Conservation (phyloP, 192 early-diverging fungal species). For the Umbelopsis sp. region DNA sequence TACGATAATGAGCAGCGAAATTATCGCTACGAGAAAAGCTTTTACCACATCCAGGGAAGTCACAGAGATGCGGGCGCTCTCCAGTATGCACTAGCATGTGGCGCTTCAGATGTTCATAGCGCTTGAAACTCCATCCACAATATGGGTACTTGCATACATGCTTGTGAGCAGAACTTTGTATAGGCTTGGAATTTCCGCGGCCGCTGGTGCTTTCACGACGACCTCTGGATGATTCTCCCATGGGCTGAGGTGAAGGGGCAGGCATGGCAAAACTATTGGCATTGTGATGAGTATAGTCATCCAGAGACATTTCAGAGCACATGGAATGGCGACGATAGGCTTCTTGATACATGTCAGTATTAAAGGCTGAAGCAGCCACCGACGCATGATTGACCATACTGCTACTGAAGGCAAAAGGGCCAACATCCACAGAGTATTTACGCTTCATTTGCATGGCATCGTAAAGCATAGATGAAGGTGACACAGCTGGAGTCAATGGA, state of each 20-base stretch:
- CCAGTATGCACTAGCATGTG: constrained; percentile 81
- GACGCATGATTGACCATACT: constrained; percentile 25
- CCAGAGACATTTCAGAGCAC: constrained; percentile 33
- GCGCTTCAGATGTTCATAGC: constrained; percentile 80
- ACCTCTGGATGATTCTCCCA: constrained; percentile 12
- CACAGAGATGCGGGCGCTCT: constrained; percentile 71
- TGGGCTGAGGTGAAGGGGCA: constrained; percentile 13
- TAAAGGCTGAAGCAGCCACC: constrained; percentile 17
- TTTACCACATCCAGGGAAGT: constrained; percentile 75
- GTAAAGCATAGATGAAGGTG: constrained; percentile 33
- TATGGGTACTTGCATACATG: constrained; percentile 50
- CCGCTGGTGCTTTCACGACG: constrained; percentile 28
- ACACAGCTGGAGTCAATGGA: constrained; percentile 40
- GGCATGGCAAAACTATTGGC: constrained; percentile 15
- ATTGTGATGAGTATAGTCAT: constrained; percentile 21
- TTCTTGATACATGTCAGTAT: constrained; percentile 19
- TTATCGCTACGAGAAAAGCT: constrained; percentile 79
- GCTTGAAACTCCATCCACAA: constrained; percentile 69
- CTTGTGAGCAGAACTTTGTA: constrained; percentile 42
- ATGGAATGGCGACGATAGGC: constrained; percentile 34
- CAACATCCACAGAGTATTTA: constrained; percentile 40
- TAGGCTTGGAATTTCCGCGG: constrained; percentile 35
- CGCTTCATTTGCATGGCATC: constrained; percentile 37
- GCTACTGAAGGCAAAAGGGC: constrained; percentile 34
- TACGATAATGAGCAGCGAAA: constrained; percentile 74